These are phyloP conservation scores for Pyrus bretschneideri DNA, from an alignment of 306 rosid genomes.

Conservation along the genomic window DNA sequence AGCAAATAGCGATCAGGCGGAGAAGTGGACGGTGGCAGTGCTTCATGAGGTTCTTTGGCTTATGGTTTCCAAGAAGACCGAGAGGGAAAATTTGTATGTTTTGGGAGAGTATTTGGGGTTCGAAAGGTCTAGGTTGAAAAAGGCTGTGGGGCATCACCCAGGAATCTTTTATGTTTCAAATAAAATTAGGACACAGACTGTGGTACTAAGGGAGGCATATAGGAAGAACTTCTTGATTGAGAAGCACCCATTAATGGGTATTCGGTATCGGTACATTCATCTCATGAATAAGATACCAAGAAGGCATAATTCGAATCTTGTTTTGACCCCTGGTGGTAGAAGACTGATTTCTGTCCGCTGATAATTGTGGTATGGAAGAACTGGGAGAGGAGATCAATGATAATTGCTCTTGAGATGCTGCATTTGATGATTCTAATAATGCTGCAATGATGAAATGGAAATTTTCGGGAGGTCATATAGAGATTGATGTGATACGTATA, in stretches of 20 bases:
- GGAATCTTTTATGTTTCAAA: constrained; percentile 75
- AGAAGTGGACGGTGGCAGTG: constrained; percentile 81
- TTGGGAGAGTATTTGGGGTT: constrained; percentile 71
- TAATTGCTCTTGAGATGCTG: background rate
- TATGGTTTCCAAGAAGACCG: constrained; percentile 72
- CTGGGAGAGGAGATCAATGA: background rate
- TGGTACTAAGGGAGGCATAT: constrained; percentile 73
- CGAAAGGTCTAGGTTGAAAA: constrained; percentile 49
- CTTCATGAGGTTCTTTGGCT: constrained; percentile 75
- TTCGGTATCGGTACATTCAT: constrained; percentile 55
- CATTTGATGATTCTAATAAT: background rate
- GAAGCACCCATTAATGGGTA: constrained; percentile 68
- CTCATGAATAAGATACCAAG: constrained; percentile 50
- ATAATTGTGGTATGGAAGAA: background rate
- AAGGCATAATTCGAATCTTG: constrained; percentile 13
- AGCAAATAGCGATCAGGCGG: constrained; percentile 56
- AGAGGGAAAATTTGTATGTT: constrained; percentile 41
- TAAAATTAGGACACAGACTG: constrained; percentile 74
- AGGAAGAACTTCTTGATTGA: constrained; percentile 57
- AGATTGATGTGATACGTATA: background rate
- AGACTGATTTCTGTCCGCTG: background rate
- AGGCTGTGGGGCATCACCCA: constrained; percentile 75
- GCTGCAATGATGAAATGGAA: background rate
- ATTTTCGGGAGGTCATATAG: background rate
- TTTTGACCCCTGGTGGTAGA: constrained; percentile 1